Evolutionary conservation across 83 land plant species (phyloP), one percentile per base, ranked within the genome.

Genomic region (Picea mariana): DNA sequence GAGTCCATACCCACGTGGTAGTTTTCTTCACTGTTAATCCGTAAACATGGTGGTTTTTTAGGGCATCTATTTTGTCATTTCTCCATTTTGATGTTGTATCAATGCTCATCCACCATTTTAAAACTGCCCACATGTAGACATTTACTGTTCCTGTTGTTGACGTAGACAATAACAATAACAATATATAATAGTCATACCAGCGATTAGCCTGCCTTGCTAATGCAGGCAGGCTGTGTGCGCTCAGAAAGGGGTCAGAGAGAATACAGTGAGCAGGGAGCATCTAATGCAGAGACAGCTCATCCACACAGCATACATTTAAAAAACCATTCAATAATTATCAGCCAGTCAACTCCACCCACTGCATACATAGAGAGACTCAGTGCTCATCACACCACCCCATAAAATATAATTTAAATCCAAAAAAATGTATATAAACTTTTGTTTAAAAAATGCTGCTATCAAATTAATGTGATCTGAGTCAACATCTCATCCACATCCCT

Each of bases 331-430:
- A 27, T 67, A 27, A 15, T 67, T 67, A 67, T 67, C 71, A 67
- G 40, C 71, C 71, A 67, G 71, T 67, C 71, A 67, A 67, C 40
- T 67, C 71, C 71, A 67, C 71, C 40, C 40, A 67, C 5, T 27
- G 40, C 71, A 67, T 27, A 27, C 34, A 13, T 13, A 67, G 16
- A 67, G 27, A 31, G 16, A 67, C 40, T 27, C 5, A 34, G 71
- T 67, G 71, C 71, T 34, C 71, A 67, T 67, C 71, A 67, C 71
- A 67, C 18, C 71, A 31, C 34, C 40, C 71, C 71, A 67, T 67
- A 67, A 27, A 49, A 49, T 49, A 49, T 6, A 49, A 49, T 49
- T 49, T 8, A 49, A 49, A 49, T 49, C 52, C 52, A 49, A 49
- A 49, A 42, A 49, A 49, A 49, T 49, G 9, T 8, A 49, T 8